Evolutionary conservation across 805 yeast genomes (phyloP).

Genomic region (Cyberlindnera maritima): DNA sequence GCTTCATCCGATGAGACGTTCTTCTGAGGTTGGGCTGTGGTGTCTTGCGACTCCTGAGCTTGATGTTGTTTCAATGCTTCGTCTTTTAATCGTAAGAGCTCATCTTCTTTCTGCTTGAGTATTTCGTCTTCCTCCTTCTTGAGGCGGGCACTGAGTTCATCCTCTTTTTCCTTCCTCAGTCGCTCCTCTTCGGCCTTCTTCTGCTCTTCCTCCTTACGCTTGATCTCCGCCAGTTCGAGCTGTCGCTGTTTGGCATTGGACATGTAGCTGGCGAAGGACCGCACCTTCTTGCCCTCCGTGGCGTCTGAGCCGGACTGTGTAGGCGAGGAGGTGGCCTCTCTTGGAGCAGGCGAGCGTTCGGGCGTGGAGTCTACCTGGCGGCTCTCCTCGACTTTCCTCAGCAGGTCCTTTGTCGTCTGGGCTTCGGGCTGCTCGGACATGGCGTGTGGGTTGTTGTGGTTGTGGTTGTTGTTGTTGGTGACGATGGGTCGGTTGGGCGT

Average conservation of each 20-base stretch:
- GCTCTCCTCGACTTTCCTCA: conserved; percentile 35
- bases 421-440: conserved; percentile 11
- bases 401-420: conserved; percentile 32
- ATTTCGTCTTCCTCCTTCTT: conserved; percentile 1
- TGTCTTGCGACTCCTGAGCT: too few relatives aligned
- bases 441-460: conserved; percentile 14
- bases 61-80: not conserved
- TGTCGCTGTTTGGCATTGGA: conserved; percentile 14
- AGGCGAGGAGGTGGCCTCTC: conserved; percentile 10
- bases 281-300: conserved; percentile 12
- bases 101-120: not conserved
- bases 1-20: too few relatives aligned
- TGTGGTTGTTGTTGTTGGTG: conserved; percentile 14
- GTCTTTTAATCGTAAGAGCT: not conserved
- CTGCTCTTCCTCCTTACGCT: conserved; percentile 8
- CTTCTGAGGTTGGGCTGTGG: too few relatives aligned
- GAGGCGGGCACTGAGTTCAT: not conserved
- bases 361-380: conserved; percentile 13
- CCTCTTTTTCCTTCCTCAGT: not conserved
- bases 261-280: conserved; percentile 14
- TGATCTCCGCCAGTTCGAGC: conserved; percentile 9
- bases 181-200: conserved; percentile 1
- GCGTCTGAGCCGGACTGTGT: not conserved
- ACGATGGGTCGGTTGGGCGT: too few relatives aligned
- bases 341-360: conserved; percentile 13